Conservation (phyloP, 129 eudicot genomes). For the Dittrichia graveolens region DNA sequence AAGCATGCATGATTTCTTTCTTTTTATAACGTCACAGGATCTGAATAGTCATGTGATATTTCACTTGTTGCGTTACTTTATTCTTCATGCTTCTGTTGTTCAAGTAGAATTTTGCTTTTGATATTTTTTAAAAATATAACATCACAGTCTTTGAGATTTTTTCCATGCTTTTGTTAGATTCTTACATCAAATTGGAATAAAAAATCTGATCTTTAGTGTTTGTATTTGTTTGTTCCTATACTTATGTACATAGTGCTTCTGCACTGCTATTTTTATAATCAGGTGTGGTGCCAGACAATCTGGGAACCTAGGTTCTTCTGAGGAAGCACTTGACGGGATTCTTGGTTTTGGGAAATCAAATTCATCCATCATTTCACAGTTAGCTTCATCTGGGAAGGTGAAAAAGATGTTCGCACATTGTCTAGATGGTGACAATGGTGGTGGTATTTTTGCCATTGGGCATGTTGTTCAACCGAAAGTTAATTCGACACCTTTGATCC, state of each 20-base stretch:
- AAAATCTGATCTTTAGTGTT: background rate
- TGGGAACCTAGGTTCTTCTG: conserved; percentile 63
- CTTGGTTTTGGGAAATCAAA: conserved; percentile 92
- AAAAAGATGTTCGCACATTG: conserved; percentile 98
- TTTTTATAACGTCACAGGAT: too few relatives aligned
- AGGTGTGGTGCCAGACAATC: conserved; percentile 87
- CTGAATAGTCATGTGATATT: background rate
- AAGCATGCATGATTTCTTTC: too few relatives aligned
- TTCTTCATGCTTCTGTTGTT: conserved; percentile 14
- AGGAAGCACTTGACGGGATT: conserved; percentile 92
- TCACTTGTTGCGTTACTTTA: background rate
- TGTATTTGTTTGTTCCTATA: conserved; percentile 18
- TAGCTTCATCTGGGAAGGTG: conserved; percentile 82
- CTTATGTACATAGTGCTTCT: conserved; percentile 19
- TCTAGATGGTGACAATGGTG: conserved; percentile 90
- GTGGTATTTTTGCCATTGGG: conserved; percentile 94
- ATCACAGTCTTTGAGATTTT: background rate
- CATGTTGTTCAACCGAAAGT: conserved; percentile 92
- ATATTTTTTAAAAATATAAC: background rate
- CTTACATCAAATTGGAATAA: conserved; percentile 1
- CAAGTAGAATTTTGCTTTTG: background rate
- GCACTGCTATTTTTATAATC: conserved; percentile 19
- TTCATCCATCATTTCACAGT: conserved; percentile 83
- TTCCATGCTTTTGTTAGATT: background rate
- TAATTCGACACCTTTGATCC: conserved; percentile 74